Evolutionary conservation across 352 stramenopile genomes (phyloP), one percentile per base, ranked within the genome.

Genomic region (Discostella stelligera): DNA sequence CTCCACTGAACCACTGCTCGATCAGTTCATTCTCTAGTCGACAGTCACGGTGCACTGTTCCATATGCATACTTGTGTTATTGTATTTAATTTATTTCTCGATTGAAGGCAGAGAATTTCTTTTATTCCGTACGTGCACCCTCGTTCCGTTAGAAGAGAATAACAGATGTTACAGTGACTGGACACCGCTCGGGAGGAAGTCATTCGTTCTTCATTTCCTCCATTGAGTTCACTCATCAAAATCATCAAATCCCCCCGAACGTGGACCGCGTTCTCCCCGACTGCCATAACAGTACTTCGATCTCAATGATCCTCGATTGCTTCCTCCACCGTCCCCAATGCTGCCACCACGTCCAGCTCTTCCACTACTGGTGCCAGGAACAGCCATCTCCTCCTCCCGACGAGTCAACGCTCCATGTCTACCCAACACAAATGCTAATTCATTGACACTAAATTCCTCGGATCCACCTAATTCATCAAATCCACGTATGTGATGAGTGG

Each of bases 391-490:
- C 59, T 86, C 82, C 41, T 89, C 82, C 30, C 55, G 66, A 67
- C 75, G 71, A 60, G 78, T 83, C 78, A 74, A 75, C 21, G 95
- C 91, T 14, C 89, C 50, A 65, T 98, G 94, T 27, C 89, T 80
- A 16, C 91, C 89, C 25, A 98, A 89, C 39, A 97, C 97, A 78
- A 94, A 97, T 6, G 94, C 95, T 32, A 98, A 83, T 66, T 94
- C 96, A 56, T 95, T 89, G 0, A 94, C 96, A 10, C 90, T 92
- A 89, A 98, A 98, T 73, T 98, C 95, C 69, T 97, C 92, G 0
- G 87, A 94, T 52, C 96, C 95, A 46, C 96, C 96, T 23, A 98
- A 70, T 66, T 98, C 96, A 82, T 98, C 95, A 77, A 98, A 94
- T 0, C 96, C 96, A 66, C 95, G 88, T 55, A 99, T 90, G 84